Conservation (phyloP, 768 basidiomycete genomes). For the Ramaria sp. region DNA sequence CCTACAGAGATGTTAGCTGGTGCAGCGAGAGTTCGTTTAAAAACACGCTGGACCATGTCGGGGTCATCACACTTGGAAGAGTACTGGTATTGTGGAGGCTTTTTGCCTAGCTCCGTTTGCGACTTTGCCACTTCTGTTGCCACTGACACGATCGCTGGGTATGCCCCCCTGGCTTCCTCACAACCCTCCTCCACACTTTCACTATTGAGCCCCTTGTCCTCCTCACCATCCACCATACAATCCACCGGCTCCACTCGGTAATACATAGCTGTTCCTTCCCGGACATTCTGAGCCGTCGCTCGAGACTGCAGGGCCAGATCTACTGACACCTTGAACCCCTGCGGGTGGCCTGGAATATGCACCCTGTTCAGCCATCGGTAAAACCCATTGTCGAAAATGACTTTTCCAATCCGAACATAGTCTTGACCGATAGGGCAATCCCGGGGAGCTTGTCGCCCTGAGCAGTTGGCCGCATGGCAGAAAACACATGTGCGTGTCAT, state of each 20-base stretch:
- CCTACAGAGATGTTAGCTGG: neutral
- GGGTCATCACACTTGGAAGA: neutral
- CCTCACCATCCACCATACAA: neutral
- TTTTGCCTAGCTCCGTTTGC: neutral
- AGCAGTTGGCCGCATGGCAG: neutral
- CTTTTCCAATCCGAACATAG: neutral
- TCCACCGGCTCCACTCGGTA: neutral
- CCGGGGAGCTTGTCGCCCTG: neutral
- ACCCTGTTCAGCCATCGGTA: neutral
- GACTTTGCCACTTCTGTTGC: neutral
- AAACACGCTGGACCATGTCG: neutral
- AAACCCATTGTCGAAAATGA: neutral
- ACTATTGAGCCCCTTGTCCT: neutral
- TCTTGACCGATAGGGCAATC: neutral
- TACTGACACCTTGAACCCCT: neutral
- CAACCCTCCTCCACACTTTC: too few relatives aligned
- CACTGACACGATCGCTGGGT: neutral
- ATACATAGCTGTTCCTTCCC: too few relatives aligned
- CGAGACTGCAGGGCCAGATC: neutral
- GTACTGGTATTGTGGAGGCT: conserved; percentile 4
- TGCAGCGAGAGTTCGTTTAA: neutral
- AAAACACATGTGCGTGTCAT: neutral
- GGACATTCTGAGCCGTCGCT: too few relatives aligned
- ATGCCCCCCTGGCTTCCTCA: neutral
- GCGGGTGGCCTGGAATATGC: neutral